Evolutionary conservation across 2,329 filamentous ascomycete genomes (phyloP).

Genomic region (Exophiala sp.): DNA sequence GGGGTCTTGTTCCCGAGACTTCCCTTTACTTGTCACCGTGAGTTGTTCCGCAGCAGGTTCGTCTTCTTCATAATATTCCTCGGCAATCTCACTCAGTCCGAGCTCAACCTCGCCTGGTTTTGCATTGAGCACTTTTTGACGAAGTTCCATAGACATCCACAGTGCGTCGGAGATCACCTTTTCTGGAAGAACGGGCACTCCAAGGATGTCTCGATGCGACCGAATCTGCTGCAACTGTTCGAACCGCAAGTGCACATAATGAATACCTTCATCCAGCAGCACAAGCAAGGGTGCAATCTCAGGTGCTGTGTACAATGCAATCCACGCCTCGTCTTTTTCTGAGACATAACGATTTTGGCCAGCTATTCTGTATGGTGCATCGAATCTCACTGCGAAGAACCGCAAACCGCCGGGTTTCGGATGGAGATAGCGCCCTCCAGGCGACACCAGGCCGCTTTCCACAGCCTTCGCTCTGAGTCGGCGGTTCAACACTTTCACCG

Average conservation of each 20-base stretch:
- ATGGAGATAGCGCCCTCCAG: conserved; percentile 40
- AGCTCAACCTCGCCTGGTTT: conserved; percentile 51
- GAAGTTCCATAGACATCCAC: conserved; percentile 57
- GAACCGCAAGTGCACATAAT: conserved; percentile 58
- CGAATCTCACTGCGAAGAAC: conserved; percentile 52
- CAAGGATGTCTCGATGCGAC: conserved; percentile 50
- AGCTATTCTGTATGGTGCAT: conserved; percentile 50
- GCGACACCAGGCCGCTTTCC: conserved; percentile 47
- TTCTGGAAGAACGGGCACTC: conserved; percentile 54
- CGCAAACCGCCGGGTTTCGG: conserved; percentile 48
- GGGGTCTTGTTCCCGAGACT: conserved; percentile 37
- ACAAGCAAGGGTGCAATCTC: conserved; percentile 56
- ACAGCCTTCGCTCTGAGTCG: conserved; percentile 47
- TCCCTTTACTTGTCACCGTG: conserved; percentile 39
- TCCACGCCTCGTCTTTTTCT: conserved; percentile 47
- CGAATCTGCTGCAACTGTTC: conserved; percentile 57
- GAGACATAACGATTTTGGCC: conserved; percentile 33
- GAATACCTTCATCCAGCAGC: conserved; percentile 57
- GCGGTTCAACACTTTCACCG: conserved; percentile 53
- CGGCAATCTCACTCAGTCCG: conserved; percentile 45
- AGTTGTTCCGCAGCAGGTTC: conserved; percentile 9
- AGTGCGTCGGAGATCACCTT: conserved; percentile 54
- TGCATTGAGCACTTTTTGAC: conserved; percentile 54
- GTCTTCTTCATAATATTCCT: conserved; percentile 25
- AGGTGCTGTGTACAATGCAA: conserved; percentile 51